Conservation (phyloP, 106 monocot genomes). For the Apostasia shenzhenica region DNA sequence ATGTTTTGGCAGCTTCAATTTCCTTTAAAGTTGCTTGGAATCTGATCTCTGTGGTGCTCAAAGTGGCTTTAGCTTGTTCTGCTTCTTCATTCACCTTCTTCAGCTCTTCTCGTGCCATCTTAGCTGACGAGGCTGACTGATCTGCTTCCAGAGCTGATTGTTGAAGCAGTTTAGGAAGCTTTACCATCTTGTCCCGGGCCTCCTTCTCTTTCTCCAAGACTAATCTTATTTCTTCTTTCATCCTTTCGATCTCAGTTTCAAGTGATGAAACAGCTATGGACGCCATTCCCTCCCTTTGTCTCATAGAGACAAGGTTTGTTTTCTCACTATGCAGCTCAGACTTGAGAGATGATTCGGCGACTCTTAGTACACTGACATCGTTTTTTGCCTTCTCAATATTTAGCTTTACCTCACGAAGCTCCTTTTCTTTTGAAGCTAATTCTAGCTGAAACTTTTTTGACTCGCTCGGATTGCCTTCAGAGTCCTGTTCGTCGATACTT, state of each 20-base stretch:
- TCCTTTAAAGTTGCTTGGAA: slow-evolving; percentile 10
- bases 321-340: slow-evolving; percentile 38
- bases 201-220: slow-evolving; percentile 4
- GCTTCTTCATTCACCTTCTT: slow-evolving; percentile 2
- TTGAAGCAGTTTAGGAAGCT: slow-evolving; percentile 15
- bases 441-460: slow-evolving; percentile 5
- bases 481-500: neutral
- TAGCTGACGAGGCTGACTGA: neutral
- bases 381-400: slow-evolving; percentile 35
- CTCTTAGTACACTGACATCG: slow-evolving; percentile 27
- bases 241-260: slow-evolving; percentile 8
- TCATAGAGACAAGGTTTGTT: slow-evolving; percentile 19
- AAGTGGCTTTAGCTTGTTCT: slow-evolving; percentile 10
- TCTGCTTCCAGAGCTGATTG: slow-evolving; percentile 6
- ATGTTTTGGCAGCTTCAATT: slow-evolving; percentile 11
- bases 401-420: slow-evolving; percentile 37
- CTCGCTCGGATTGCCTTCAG: neutral
- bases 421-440: slow-evolving; percentile 18
- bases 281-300: slow-evolving; percentile 32
- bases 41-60: slow-evolving; percentile 11
- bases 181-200: slow-evolving; percentile 1
- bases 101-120: slow-evolving; percentile 9
- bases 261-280: slow-evolving; percentile 7
- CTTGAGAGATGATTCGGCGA: slow-evolving; percentile 30
- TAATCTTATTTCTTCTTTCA: slow-evolving; percentile 4